phyloP scores from a whole-genome alignment of 345 rosid genomes.

The Linum lewisii region DNA sequence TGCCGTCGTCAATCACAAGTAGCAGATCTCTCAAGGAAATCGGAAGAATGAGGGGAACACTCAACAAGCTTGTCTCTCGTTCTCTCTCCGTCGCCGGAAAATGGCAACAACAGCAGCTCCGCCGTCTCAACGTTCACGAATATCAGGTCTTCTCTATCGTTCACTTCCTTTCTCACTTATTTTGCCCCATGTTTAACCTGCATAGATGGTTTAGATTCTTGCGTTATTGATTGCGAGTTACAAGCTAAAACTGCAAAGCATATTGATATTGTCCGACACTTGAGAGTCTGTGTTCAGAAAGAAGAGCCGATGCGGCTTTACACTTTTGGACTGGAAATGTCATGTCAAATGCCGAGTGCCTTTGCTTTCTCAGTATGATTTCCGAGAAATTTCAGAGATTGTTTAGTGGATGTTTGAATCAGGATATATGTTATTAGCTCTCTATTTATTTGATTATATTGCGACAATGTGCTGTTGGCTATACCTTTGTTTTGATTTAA shows the following conservation, averaged over 20 bases:
- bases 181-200: background rate
- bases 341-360: background rate
- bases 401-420: background rate
- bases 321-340: no score
- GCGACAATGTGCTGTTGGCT: no score
- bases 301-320: background rate
- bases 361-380: background rate
- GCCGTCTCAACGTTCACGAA: slow-evolving; percentile 96
- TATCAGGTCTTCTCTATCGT: slow-evolving; percentile 51
- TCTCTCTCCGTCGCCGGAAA: slow-evolving; percentile 71
- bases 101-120: slow-evolving; percentile 94
- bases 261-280: background rate
- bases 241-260: background rate
- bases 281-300: background rate
- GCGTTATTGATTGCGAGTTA: background rate
- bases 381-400: background rate
- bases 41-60: slow-evolving; percentile 52
- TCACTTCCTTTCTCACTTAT: background rate
- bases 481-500: background rate
- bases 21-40: slow-evolving; percentile 4
- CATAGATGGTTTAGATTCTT: background rate
- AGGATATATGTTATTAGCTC: background rate
- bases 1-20: background rate
- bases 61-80: slow-evolving; percentile 64
- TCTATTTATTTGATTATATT: background rate